Conservation (phyloP, 495 filamentous ascomycete genomes). For the Aspergillus asperescens region DNA sequence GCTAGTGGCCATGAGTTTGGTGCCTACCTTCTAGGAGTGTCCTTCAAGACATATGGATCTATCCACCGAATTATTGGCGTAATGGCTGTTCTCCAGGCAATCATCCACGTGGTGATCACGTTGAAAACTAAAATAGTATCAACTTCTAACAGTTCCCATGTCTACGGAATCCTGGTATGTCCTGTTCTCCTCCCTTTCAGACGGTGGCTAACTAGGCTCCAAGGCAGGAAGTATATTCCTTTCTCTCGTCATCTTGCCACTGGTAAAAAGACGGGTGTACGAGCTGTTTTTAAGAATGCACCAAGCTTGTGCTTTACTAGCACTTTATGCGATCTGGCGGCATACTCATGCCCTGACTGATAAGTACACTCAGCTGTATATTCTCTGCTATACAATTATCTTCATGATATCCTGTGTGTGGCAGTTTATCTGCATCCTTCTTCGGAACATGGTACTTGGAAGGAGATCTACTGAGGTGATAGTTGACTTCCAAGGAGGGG, state of each 20-base stretch:
- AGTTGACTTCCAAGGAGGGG: neutral
- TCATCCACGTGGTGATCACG: constrained; percentile 11
- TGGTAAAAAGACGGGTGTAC: constrained; percentile 19
- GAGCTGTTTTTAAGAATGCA: constrained; percentile 21
- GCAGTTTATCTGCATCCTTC: constrained; percentile 9
- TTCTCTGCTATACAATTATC: neutral
- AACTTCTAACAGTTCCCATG: constrained; percentile 6
- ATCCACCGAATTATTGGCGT: constrained; percentile 22
- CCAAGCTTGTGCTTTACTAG: constrained; percentile 12
- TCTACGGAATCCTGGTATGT: constrained; percentile 15
- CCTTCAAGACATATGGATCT: constrained; percentile 21
- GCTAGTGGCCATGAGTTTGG: constrained; percentile 16
- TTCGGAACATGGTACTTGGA: constrained; percentile 14
- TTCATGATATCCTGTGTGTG: neutral
- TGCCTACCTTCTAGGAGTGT: constrained; percentile 19
- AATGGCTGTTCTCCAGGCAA: constrained; percentile 15
- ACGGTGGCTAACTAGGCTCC: neutral
- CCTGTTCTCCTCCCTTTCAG: neutral
- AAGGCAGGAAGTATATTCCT: constrained; percentile 12
- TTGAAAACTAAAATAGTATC: neutral
- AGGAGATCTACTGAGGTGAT: constrained; percentile 3
- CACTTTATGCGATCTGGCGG: constrained; percentile 9
- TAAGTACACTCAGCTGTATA: constrained; percentile 4
- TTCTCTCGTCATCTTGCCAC: constrained; percentile 12
- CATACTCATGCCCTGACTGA: neutral